Evolutionary conservation across 495 filamentous ascomycete genomes (phyloP).

Genomic region (Penicillium paxilli): DNA sequence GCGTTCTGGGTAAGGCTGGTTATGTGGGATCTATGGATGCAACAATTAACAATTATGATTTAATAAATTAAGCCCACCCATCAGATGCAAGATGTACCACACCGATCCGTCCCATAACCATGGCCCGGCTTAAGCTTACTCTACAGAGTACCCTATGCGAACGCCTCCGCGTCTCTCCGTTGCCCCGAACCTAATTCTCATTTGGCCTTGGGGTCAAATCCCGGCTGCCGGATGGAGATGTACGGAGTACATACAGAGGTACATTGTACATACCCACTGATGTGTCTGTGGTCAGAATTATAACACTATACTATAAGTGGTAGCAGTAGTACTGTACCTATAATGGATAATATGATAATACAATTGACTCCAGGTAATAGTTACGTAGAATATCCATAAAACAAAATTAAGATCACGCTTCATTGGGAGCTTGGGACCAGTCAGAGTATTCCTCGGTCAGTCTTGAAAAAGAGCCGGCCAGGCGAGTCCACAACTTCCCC

Average conservation of each 20-base stretch:
- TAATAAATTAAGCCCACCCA: not conserved
- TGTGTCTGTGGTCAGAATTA: too few relatives aligned
- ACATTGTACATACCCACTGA: too few relatives aligned
- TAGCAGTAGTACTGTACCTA: too few relatives aligned
- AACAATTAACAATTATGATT: not conserved
- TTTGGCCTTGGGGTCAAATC: not conserved
- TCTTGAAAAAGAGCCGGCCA: slow-evolving; percentile 5
- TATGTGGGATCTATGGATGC: not conserved
- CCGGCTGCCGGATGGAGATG: not conserved
- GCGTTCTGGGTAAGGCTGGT: not conserved
- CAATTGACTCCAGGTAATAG: too few relatives aligned
- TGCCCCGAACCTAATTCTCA: slow-evolving; percentile 24
- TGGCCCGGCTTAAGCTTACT: slow-evolving; percentile 17
- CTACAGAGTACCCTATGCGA: slow-evolving; percentile 14
- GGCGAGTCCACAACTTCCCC: not conserved
- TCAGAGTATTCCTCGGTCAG: slow-evolving; percentile 7
- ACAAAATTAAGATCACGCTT: not conserved
- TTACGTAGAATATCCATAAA: too few relatives aligned
- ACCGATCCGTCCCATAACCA: not conserved
- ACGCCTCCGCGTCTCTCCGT: slow-evolving; percentile 24
- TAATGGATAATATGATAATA: too few relatives aligned
- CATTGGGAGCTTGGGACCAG: slow-evolving; percentile 7
- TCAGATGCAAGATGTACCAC: not conserved
- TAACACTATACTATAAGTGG: too few relatives aligned
- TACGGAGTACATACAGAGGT: too few relatives aligned